Base-by-base conservation (phyloP, 306 rosid species). In the Vicia faba region DNA sequence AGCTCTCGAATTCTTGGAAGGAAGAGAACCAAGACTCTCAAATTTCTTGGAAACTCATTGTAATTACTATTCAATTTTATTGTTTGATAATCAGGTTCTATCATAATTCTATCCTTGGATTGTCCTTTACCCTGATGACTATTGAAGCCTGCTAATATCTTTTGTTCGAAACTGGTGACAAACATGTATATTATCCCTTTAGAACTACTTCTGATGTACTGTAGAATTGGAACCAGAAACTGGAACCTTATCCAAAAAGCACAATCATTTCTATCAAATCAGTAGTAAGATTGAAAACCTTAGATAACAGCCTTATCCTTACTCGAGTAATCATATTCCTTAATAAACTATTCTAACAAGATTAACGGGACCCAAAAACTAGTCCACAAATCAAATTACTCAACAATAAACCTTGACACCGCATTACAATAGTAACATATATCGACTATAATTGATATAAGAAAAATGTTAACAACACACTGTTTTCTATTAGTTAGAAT, bases 361-460 rank as follows among this genome's bases (percentile, higher is more conserved):
- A 66, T 49, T 18, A 11, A 13, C 36, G 28, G 16, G 45, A 50
- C 25, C 35, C 7, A 19, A 35, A 33, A 66, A 31, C 48, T 18
- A 66, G 20, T 49, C 15, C 59, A 12, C 13, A 67, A 35, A 33
- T 44, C 35, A 66, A 67, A 20, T 66, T 66, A 49, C 61, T 49
- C 41, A 19, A 35, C 40, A 29, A 55, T 12, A 40, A 40, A 55
- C 12, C 54, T 18, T 69, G 29, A 26, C 31, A 25, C 56, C 26
- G 11, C 33, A 41, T 26, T 40, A 55, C 13, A 28, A 11, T 26
- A 29, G 18, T 46, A 28, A 28, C 23, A 25, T 63, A 43, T 36
- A 54, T 67, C 16, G 18, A 75, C 50, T 66, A 11, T 5, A 57
- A 26, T 25, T 18, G 50, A 25, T 57, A 46, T 11, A 46, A 33